phyloP scores from a whole-genome alignment of 139 green algal species.

The Coelastrella sp. region DNA sequence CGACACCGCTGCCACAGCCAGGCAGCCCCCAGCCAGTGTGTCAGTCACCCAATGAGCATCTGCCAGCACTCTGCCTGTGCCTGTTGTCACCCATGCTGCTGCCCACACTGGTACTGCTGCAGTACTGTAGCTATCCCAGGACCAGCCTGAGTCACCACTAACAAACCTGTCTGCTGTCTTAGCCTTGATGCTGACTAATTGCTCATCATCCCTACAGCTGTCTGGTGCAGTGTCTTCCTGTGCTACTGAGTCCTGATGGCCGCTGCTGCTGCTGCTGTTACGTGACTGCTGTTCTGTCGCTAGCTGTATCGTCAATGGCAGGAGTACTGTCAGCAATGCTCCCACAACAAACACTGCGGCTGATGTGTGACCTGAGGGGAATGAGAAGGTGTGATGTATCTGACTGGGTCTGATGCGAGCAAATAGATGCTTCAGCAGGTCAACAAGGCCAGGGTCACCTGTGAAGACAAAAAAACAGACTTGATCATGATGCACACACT shows the following conservation, averaged over 20 bases:
- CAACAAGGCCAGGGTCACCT: constrained; percentile 29
- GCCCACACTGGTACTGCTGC: constrained; percentile 32
- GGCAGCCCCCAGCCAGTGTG: constrained; percentile 37
- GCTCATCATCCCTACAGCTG: background rate
- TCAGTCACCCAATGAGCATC: constrained; percentile 60
- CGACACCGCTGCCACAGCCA: constrained; percentile 1
- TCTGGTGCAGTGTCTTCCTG: background rate
- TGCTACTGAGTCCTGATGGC: background rate
- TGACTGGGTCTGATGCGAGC: background rate
- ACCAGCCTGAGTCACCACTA: background rate
- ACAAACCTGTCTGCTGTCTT: background rate
- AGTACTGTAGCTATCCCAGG: background rate
- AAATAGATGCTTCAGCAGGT: constrained; percentile 27
- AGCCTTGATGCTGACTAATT: too few species aligned
- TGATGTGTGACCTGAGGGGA: constrained; percentile 32
- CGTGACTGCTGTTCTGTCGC: background rate
- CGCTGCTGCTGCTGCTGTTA: constrained; percentile 6
- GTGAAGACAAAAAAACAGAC: background rate
- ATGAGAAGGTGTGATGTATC: constrained; percentile 46
- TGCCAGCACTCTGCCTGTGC: constrained; percentile 47
- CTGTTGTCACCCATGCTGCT: constrained; percentile 33
- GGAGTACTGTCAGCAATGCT: constrained; percentile 32
- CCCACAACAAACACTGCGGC: constrained; percentile 37
- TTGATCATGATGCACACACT: too few species aligned
- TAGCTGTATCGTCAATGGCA: constrained; percentile 30